phyloP scores from a whole-genome alignment of 2,329 filamentous ascomycete genomes.

The Colletotrichum sidae region DNA sequence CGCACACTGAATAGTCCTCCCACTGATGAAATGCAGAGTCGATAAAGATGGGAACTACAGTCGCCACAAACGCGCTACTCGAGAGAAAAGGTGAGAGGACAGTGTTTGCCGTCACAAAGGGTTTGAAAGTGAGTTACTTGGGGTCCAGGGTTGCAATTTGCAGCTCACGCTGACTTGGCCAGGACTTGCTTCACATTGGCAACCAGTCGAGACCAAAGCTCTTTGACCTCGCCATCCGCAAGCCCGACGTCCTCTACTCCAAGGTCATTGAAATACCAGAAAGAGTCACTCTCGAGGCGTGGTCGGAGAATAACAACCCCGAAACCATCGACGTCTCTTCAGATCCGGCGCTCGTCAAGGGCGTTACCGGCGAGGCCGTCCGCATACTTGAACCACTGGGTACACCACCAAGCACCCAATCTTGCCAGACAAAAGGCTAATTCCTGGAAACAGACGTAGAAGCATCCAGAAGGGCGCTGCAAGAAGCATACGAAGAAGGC shows the following conservation, averaged over 20 bases:
- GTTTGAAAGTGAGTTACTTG: constrained; percentile 43
- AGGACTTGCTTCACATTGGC: constrained; percentile 77
- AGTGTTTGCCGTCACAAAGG: constrained; percentile 74
- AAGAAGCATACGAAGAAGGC: constrained; percentile 70
- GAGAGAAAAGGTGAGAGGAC: constrained; percentile 80
- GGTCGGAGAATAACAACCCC: constrained; percentile 34
- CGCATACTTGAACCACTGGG: constrained; percentile 70
- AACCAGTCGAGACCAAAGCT: constrained; percentile 80
- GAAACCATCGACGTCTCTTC: constrained; percentile 24
- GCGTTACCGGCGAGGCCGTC: constrained; percentile 76
- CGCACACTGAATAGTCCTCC: not conserved
- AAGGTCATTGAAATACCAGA: constrained; percentile 80
- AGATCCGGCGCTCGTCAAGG: constrained; percentile 55
- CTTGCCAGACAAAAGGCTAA: fast-evolving
- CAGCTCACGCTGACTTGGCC: constrained; percentile 56
- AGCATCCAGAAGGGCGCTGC: constrained; percentile 65
- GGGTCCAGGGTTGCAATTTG: not conserved
- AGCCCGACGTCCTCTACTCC: constrained; percentile 77
- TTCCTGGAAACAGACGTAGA: constrained; percentile 52
- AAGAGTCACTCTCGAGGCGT: constrained; percentile 74
- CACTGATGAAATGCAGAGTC: constrained; percentile 57
- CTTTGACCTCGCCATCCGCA: constrained; percentile 77
- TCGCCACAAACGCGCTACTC: constrained; percentile 81
- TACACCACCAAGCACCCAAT: not conserved
- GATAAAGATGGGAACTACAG: constrained; percentile 83